Conservation (phyloP, 345 rosid genomes). For the Cardiospermum halicacabum region DNA sequence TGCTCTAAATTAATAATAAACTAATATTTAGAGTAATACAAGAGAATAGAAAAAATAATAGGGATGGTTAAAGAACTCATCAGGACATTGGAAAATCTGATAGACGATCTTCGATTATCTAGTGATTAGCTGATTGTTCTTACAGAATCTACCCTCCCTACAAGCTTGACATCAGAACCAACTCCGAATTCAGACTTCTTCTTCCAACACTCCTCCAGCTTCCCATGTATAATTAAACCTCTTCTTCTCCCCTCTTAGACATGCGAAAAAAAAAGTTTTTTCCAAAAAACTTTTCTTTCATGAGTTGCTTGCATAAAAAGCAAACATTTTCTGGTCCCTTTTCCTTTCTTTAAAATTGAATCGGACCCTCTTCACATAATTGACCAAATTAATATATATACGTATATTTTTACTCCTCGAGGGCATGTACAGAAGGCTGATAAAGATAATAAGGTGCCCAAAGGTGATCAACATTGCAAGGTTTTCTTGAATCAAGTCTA, state of each 20-base stretch:
- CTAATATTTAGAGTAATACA: too few relatives aligned
- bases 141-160: background rate
- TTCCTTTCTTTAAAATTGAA: background rate
- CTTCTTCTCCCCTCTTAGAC: constrained; percentile 6
- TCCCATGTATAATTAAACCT: background rate
- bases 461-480: constrained; percentile 46
- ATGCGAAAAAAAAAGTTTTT: background rate
- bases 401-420: constrained; percentile 23
- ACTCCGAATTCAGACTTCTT: background rate
- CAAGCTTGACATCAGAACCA: background rate
- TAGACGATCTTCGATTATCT: background rate
- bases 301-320: background rate
- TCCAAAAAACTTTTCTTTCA: background rate
- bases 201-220: background rate
- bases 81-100: constrained; percentile 1
- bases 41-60: too few relatives aligned
- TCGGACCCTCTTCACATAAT: background rate
- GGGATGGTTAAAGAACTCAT: too few relatives aligned
- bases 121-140: background rate
- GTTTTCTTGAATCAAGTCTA: constrained; percentile 44
- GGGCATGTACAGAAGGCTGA: constrained; percentile 21
- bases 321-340: background rate
- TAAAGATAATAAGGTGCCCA: constrained; percentile 57
- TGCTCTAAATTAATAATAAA: too few relatives aligned
- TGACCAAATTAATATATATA: background rate